Conservation (phyloP, 2,329 filamentous ascomycete species). For the Aspergillus ochraceoroseus region DNA sequence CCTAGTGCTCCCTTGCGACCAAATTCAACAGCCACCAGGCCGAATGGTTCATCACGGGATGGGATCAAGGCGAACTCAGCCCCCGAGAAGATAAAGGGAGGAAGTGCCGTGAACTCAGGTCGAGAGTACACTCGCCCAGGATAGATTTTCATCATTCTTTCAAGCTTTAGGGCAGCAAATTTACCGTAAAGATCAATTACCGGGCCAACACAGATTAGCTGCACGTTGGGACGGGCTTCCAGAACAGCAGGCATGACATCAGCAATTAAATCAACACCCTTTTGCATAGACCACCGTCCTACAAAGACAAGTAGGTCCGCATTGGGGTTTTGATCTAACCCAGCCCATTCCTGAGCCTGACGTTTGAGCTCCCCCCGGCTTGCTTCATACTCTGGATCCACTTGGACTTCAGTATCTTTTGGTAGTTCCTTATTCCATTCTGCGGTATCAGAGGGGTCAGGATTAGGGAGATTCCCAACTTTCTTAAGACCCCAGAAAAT, state of each 20-base stretch:
- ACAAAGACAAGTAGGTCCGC: constrained; percentile 65
- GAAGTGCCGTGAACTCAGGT: constrained; percentile 62
- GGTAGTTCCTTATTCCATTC: constrained; percentile 55
- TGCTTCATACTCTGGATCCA: constrained; percentile 54
- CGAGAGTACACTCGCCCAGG: constrained; percentile 63
- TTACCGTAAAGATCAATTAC: constrained; percentile 65
- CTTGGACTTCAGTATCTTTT: constrained; percentile 46
- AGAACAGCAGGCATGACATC: constrained; percentile 62
- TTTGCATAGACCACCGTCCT: constrained; percentile 65
- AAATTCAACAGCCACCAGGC: constrained; percentile 64
- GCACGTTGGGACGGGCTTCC: constrained; percentile 55
- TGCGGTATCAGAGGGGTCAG: constrained; percentile 60
- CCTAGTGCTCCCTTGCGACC: constrained; percentile 64
- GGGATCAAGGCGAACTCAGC: constrained; percentile 66
- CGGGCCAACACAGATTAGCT: constrained; percentile 60
- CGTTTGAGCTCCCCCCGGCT: constrained; percentile 51
- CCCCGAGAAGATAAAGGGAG: constrained; percentile 63
- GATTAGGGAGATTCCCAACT: constrained; percentile 60
- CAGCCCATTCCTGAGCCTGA: constrained; percentile 65
- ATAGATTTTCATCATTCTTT: constrained; percentile 61
- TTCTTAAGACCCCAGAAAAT: constrained; percentile 64
- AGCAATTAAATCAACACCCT: constrained; percentile 63
- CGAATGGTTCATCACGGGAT: constrained; percentile 64
- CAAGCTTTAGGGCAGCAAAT: constrained; percentile 62
- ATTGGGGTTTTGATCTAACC: constrained; percentile 55